These are phyloP conservation scores for Prunus mume DNA, from an alignment of 306 rosid species.

Conservation along the genomic window DNA sequence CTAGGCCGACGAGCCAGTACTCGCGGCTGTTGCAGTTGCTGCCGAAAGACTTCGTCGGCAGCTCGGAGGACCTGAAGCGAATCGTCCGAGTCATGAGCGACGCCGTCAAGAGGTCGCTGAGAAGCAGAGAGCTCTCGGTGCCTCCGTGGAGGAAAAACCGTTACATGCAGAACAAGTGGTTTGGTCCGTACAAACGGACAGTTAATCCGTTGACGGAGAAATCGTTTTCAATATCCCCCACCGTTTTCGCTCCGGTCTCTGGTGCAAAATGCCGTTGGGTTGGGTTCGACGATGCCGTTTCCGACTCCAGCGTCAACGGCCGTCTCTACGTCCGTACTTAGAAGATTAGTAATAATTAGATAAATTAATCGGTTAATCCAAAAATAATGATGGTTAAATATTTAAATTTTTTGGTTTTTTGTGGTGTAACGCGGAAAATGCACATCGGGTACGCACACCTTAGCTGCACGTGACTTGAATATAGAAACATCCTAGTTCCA, in stretches of 20 bases:
- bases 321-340: conserved; percentile 30
- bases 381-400: background rate
- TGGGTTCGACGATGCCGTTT: conserved; percentile 51
- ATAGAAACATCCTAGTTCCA: background rate
- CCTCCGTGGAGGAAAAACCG: conserved; percentile 91
- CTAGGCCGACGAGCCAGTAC: conserved; percentile 51
- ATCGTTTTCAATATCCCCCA: background rate
- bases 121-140: conserved; percentile 40
- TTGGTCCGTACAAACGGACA: conserved; percentile 61
- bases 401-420: background rate
- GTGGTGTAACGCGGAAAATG: conserved; percentile 48
- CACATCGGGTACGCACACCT: conserved; percentile 26
- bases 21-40: conserved; percentile 30
- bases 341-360: conserved; percentile 13
- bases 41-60: conserved; percentile 54
- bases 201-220: conserved; percentile 46
- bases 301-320: conserved; percentile 18
- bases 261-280: conserved; percentile 43
- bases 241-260: background rate
- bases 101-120: conserved; percentile 54
- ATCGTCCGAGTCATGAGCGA: conserved; percentile 48
- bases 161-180: conserved; percentile 81
- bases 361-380: background rate
- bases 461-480: background rate
- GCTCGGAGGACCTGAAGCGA: conserved; percentile 52